Percentiles rank a stretch among this genome's conserved stretches.
Conservation (phyloP, 1,284 basidiomycete species). For the Sparassis latifolia region DNA sequence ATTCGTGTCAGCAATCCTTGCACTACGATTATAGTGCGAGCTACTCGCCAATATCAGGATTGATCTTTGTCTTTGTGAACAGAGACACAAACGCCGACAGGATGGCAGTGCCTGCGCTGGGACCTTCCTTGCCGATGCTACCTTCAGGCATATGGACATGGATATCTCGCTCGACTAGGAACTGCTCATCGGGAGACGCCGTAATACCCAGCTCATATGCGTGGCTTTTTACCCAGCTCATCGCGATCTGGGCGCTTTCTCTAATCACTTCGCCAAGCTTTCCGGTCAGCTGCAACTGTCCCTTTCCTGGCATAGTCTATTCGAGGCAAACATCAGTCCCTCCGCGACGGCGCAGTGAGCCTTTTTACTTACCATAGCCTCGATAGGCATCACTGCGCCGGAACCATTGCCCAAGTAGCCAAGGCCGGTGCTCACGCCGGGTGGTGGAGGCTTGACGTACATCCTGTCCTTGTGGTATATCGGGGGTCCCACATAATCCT, state of each 20-base stretch:
- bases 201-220: conserved; percentile 88
- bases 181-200: conserved; percentile 59
- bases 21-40: conserved; percentile 1
- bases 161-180: conserved; percentile 80
- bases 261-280: conserved; percentile 98
- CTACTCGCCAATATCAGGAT: conserved; percentile 77
- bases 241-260: conserved; percentile 90
- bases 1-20: conserved; percentile 1
- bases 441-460: conserved; percentile 77
- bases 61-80: conserved; percentile 78
- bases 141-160: conserved; percentile 98
- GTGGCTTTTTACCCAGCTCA: conserved; percentile 91
- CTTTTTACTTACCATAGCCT: conserved; percentile 67
- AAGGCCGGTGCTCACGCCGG: conserved; percentile 91
- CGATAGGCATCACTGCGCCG: conserved; percentile 95
- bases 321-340: not conserved
- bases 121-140: conserved; percentile 96
- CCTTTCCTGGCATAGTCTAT: conserved; percentile 90
- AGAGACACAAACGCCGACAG: conserved; percentile 87
- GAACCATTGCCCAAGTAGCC: conserved; percentile 96
- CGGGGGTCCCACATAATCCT: conserved; percentile 95
- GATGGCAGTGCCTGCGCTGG: conserved; percentile 93
- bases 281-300: conserved; percentile 85
- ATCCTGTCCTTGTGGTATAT: conserved; percentile 94
- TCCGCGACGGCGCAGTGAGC: not conserved